Percentiles rank a stretch among this genome's conserved stretches.
Evolutionary conservation across 352 stramenopile genomes (phyloP).

Genomic region (Globisporangium takayamanum): DNA sequence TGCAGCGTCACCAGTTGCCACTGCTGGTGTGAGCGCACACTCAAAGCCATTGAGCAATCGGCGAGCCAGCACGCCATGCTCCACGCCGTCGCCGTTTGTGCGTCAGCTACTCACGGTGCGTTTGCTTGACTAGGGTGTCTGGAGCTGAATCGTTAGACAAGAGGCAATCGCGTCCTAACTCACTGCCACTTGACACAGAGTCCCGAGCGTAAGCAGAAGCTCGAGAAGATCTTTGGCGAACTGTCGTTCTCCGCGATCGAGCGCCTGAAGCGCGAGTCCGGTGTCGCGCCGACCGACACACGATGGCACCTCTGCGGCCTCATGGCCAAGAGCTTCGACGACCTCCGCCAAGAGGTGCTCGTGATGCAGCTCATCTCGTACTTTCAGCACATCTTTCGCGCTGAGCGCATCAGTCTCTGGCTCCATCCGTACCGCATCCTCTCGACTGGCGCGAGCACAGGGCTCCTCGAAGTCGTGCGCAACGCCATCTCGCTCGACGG

Average conservation of each 20-base stretch:
- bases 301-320: conserved; percentile 60
- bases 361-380: conserved; percentile 97
- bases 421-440: conserved; percentile 95
- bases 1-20: not conserved
- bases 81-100: conserved; percentile 2
- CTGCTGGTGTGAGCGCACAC: not conserved
- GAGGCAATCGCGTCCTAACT: not conserved
- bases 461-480: conserved; percentile 94
- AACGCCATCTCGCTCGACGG: conserved; percentile 96
- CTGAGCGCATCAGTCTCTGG: conserved; percentile 87
- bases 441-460: conserved; percentile 91
- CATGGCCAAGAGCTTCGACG: conserved; percentile 97
- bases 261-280: conserved; percentile 26
- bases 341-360: conserved; percentile 96
- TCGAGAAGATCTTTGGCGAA: conserved; percentile 71
- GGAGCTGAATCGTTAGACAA: not conserved
- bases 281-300: not conserved
- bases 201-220: conserved; percentile 28
- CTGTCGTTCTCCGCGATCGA: conserved; percentile 40
- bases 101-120: conserved; percentile 8
- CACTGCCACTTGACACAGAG: not conserved
- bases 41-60: not conserved
- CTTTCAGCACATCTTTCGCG: conserved; percentile 92
- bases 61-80: not conserved
- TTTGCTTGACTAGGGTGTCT: not conserved